Base-by-base conservation (phyloP, 2,329 filamentous ascomycete species). In the Ceratocystis papillata region DNA sequence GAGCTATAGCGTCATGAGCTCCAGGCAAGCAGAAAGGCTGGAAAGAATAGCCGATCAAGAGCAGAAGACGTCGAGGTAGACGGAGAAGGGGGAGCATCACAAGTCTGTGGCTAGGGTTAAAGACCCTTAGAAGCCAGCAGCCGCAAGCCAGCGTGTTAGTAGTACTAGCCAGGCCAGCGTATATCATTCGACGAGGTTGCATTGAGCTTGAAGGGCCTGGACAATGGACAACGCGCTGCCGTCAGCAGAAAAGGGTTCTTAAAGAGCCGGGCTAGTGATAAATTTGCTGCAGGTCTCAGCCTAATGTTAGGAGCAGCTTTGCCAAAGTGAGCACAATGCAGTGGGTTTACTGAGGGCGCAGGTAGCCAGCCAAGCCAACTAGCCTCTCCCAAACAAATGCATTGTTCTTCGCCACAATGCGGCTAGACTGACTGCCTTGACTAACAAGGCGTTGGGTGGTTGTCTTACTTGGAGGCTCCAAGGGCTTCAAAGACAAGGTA, bases 1-100 rank as follows among this genome's bases (percentile, higher is more conserved):
- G 12, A 3, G 22, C 12, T 8, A 55, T 2, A 55, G 6, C 7
- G 10, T 8, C 22, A 17, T 55, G 50, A 15, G 22, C 17, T 12
- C 17, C 4, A 20, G 45, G 17, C 17, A 48, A 20, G 45, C 28
- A 2, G 22, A 15, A 55, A 55, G 50, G 20, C 20, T 8, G 50
- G 50, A 55, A 55, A 55, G 50, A 55, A 55, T 55, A 55, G 12
- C 50, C 50, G 50, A 55, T 22, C 22, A 8, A 50, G 46, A 55
- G 50, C 6, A 28, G 50, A 22, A 10, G 22, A 55, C 5, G 50
- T 3, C 15, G 22, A 28, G 4, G 22, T 3, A 5, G 50, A 30
- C 50, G 22, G 20, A 20, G 50, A 55, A 25, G 50, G 10, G 12
- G 5, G 17, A 28, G 20, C 6, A 30, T 30, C 50, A 20, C 45